phyloP scores from a whole-genome alignment of 306 rosid genomes.

The Malus orientalis region DNA sequence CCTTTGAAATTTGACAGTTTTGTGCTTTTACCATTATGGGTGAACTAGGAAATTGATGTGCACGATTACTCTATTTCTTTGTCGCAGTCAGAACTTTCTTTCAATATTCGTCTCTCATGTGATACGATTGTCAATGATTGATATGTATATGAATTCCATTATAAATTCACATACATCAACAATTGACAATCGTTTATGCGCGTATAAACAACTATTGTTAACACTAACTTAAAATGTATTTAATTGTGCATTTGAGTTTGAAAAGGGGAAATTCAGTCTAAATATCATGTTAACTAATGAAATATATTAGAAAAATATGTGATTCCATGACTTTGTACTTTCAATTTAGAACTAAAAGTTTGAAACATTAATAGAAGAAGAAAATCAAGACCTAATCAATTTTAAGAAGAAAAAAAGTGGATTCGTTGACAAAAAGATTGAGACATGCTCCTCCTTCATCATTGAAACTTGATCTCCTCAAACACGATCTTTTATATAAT shows the following conservation, averaged over 20 bases:
- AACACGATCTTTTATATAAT: background rate
- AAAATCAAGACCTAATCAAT: background rate
- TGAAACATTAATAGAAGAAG: background rate
- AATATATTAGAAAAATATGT: background rate
- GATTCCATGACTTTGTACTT: background rate
- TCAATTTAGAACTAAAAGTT: background rate
- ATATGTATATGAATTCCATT: background rate
- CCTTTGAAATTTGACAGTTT: background rate
- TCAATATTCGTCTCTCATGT: background rate
- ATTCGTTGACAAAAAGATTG: background rate
- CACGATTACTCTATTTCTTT: background rate
- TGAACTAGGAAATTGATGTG: background rate
- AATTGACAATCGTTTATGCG: background rate
- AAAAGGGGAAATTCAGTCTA: background rate
- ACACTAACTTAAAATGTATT: background rate
- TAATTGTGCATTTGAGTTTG: background rate
- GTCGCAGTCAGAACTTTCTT: background rate
- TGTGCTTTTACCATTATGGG: background rate
- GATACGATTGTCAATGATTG: background rate
- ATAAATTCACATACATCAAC: background rate
- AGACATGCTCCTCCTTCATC: background rate
- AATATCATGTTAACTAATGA: background rate
- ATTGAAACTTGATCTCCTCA: background rate
- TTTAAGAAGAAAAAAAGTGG: background rate
- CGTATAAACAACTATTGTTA: background rate